Evolutionary conservation across 768 basidiomycete species (phyloP).

Genomic region (Termitomyces sp.): DNA sequence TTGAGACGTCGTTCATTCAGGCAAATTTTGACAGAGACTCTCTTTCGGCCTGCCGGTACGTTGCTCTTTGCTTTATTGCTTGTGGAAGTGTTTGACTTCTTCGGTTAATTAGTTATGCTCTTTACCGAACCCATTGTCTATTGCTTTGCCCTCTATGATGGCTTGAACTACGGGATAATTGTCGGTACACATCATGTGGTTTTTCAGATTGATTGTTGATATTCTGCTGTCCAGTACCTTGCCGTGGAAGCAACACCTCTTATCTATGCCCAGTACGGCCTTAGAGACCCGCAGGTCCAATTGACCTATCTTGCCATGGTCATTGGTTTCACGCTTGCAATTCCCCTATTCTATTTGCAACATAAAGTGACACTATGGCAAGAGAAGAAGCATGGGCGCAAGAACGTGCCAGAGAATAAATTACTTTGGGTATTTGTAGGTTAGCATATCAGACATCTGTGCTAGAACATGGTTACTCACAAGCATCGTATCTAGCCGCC

Average conservation of each 20-base stretch:
- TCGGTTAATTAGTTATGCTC: slow-evolving; percentile 16
- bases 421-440: slow-evolving; percentile 20
- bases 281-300: slow-evolving; percentile 15
- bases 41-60: slow-evolving; percentile 20
- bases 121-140: slow-evolving; percentile 23
- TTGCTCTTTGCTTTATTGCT: neutral
- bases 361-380: slow-evolving; percentile 10
- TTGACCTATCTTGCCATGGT: slow-evolving; percentile 17
- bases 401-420: slow-evolving; percentile 20
- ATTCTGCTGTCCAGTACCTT: slow-evolving; percentile 15
- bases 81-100: too few relatives aligned
- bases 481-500: slow-evolving; percentile 11
- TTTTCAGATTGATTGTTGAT: neutral
- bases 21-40: slow-evolving; percentile 17
- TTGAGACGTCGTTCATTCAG: slow-evolving; percentile 14
- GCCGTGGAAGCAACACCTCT: slow-evolving; percentile 20
- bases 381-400: slow-evolving; percentile 17
- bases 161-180: slow-evolving; percentile 21
- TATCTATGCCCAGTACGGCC: slow-evolving; percentile 18
- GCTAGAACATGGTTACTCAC: neutral
- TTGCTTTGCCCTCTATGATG: slow-evolving; percentile 22
- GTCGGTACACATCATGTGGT: neutral
- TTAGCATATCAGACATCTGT: neutral
- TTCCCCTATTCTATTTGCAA: slow-evolving; percentile 19
- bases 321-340: slow-evolving; percentile 17